Percentiles rank a stretch among this genome's conserved stretches.
phyloP scores from a whole-genome alignment of 2,329 filamentous ascomycete genomes.

The Penicillium aurantiogriseum region DNA sequence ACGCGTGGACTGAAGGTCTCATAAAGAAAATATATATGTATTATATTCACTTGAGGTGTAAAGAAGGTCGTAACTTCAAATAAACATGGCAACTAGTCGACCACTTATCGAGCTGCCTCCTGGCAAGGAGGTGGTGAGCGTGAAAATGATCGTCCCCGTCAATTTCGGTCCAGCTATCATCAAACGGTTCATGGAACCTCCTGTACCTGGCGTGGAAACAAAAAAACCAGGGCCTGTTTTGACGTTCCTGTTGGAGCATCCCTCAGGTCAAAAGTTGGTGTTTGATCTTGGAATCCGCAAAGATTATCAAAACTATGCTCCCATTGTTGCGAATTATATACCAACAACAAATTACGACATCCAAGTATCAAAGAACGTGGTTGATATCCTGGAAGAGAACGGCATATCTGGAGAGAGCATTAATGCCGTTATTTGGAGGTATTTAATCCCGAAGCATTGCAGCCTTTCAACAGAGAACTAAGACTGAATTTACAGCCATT shows the following conservation, averaged over 20 bases:
- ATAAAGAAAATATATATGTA: neutral
- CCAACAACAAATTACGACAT: slow-evolving; percentile 18
- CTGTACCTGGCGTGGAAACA: slow-evolving; percentile 36
- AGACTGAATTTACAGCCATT: slow-evolving; percentile 14
- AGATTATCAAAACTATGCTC: slow-evolving; percentile 30
- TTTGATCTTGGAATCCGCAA: slow-evolving; percentile 37
- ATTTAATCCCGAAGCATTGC: neutral
- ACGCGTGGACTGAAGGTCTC: neutral
- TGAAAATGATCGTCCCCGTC: slow-evolving; percentile 39
- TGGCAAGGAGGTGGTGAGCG: neutral
- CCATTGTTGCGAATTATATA: slow-evolving; percentile 19
- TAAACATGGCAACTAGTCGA: neutral
- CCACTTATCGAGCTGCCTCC: slow-evolving; percentile 25
- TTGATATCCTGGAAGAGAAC: slow-evolving; percentile 25
- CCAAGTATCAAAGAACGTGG: slow-evolving; percentile 25
- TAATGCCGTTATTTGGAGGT: slow-evolving; percentile 22
- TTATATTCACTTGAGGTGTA: neutral
- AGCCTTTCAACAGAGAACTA: neutral
- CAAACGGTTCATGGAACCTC: slow-evolving; percentile 41
- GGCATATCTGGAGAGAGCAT: slow-evolving; percentile 18
- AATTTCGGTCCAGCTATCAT: slow-evolving; percentile 44
- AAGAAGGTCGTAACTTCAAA: neutral
- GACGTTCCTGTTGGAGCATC: slow-evolving; percentile 16
- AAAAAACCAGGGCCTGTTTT: neutral
- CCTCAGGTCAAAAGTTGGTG: slow-evolving; percentile 16